Conservation (phyloP, 371 early-diverging fungal genomes). For the Haplosporangium sp. region DNA sequence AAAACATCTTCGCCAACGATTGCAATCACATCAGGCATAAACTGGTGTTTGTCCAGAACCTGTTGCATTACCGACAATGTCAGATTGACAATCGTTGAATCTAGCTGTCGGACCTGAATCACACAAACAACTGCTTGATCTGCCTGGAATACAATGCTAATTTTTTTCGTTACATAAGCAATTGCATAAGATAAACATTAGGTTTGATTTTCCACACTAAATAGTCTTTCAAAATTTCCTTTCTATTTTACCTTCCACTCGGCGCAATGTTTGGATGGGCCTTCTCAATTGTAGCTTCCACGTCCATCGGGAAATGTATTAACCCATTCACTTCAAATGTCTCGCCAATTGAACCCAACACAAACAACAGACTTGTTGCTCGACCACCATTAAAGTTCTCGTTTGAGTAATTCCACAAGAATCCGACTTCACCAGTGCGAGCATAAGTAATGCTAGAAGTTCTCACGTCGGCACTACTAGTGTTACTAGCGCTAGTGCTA, state of each 20-base stretch:
- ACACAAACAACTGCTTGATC: slow-evolving; percentile 64
- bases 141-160: slow-evolving; percentile 63
- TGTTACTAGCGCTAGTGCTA: background rate
- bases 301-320: slow-evolving; percentile 77
- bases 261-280: slow-evolving; percentile 61
- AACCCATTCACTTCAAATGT: slow-evolving; percentile 77
- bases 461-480: background rate
- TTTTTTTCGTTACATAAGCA: background rate
- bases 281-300: slow-evolving; percentile 77
- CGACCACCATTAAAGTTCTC: slow-evolving; percentile 25
- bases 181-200: background rate
- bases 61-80: slow-evolving; percentile 72
- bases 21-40: slow-evolving; percentile 77
- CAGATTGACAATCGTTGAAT: slow-evolving; percentile 43
- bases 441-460: slow-evolving; percentile 63
- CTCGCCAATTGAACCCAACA: slow-evolving; percentile 76
- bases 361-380: slow-evolving; percentile 75
- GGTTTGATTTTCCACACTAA: background rate
- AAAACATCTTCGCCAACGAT: slow-evolving; percentile 69
- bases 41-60: slow-evolving; percentile 77
- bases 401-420: slow-evolving; percentile 69
- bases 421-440: slow-evolving; percentile 87
- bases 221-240: too few species aligned
- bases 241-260: slow-evolving; percentile 63
- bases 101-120: slow-evolving; percentile 56